Evolutionary conservation across 306 rosid genomes (phyloP), one percentile per base, ranked within the genome.

Genomic region (Argentina anserina): DNA sequence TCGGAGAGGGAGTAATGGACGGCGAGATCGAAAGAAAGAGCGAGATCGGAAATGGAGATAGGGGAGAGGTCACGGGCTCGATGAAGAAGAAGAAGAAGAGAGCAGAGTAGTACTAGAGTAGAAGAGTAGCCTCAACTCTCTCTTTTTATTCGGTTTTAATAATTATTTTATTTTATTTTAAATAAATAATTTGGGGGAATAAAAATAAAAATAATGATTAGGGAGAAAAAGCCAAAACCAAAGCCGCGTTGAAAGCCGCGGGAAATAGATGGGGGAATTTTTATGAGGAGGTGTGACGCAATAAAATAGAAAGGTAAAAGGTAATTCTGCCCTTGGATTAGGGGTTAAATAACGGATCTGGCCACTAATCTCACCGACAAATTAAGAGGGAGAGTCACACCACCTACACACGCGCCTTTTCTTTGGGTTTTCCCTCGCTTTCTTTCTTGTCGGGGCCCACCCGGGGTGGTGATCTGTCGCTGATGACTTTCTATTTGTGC

Each of bases 241-340:
- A 82, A 66, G 82, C 79, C 89, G 90, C 91, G 88, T 87, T 82
- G 40, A 76, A 86, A 77, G 89, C 93, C 82, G 93, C 84, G 93
- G 91, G 96, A 83, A 84, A 68, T 74, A 36, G 55, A 49, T 18
- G 3, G 61, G 1, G 45, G 62, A 31, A 39, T 66, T 72, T 21
- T 9, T 5, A 2, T 1, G 29, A 5, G 25, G 18, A 0, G 65
- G 65, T 59, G 65, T 59, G 65, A 59, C 65, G 39, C 15, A 15
- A 59, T 59, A 29, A 29, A 58, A 15, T 6, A 59, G 11, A 11
- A 56, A 26, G 6, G 8, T 10, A 3, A 53, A 9, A 10, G 17
- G 31, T 8, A 11, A 11, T 21, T 3, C 14, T 43, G 20, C 62
- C 79, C 69, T 75, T 75, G 55, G 9, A 18, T 29, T 76, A 64